Conservation (phyloP, 73 alveolate species). For the Paramecium biaurelia region DNA sequence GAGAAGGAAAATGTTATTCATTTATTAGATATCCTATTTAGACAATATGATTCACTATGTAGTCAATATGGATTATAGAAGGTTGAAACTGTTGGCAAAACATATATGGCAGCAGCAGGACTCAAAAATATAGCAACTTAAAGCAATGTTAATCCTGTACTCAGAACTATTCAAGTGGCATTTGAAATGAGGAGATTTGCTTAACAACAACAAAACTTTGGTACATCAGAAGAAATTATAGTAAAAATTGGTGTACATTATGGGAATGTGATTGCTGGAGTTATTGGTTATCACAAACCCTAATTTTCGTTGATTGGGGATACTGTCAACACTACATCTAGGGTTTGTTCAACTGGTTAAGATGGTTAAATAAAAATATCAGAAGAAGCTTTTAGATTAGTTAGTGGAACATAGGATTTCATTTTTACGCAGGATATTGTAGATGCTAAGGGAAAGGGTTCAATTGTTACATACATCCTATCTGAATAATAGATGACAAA, state of each 20-base stretch:
- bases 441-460: constrained; percentile 70
- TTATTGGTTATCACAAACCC: constrained; percentile 72
- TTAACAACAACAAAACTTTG: neutral
- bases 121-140: neutral
- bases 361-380: constrained; percentile 56
- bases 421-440: constrained; percentile 6
- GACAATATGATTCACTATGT: constrained; percentile 63
- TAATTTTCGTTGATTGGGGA: constrained; percentile 70
- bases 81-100: constrained; percentile 71
- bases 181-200: constrained; percentile 42
- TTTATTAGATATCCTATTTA: constrained; percentile 60
- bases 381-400: constrained; percentile 53
- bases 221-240: constrained; percentile 26
- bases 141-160: neutral
- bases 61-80: constrained; percentile 56
- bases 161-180: neutral
- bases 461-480: constrained; percentile 53
- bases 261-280: constrained; percentile 75
- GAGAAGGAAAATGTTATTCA: constrained; percentile 51
- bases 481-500: neutral
- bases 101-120: constrained; percentile 76
- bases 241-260: constrained; percentile 69
- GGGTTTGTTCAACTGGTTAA: constrained; percentile 67
- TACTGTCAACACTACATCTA: constrained; percentile 69
- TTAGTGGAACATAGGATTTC: neutral